Percentiles rank a stretch among this genome's conserved stretches.
phyloP scores from a whole-genome alignment of 1,284 basidiomycete species.

The Cryptococcus sp. region DNA sequence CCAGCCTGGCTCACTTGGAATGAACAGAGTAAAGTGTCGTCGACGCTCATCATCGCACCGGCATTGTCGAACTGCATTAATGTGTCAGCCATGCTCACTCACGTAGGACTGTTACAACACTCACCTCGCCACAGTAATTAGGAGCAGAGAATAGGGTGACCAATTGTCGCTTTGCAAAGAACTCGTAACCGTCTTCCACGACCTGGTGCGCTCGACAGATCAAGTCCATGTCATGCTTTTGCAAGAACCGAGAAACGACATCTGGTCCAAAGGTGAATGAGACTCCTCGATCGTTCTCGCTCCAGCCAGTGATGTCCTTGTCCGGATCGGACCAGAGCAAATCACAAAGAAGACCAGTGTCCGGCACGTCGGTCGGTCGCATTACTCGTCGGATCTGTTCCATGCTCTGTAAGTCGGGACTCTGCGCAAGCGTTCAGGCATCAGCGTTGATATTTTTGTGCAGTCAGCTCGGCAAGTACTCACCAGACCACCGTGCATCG shows the following conservation, averaged over 20 bases:
- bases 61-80: conserved; percentile 82
- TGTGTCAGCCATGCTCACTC: conserved; percentile 7
- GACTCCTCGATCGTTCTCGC: conserved; percentile 97
- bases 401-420: conserved; percentile 98
- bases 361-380: conserved; percentile 98
- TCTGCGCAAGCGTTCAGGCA: conserved; percentile 67
- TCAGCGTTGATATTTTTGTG: too few species aligned
- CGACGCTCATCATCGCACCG: conserved; percentile 99
- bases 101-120: conserved; percentile 6
- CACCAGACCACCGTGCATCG: conserved; percentile 55
- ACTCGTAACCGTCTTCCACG: conserved; percentile 98
- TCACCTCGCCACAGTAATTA: conserved; percentile 87
- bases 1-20: conserved; percentile 76
- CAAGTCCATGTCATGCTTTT: conserved; percentile 99
- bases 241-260: conserved; percentile 94
- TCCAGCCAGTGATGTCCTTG: conserved; percentile 99
- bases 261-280: conserved; percentile 88
- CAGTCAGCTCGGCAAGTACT: conserved; percentile 18
- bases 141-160: conserved; percentile 98
- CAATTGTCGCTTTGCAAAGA: conserved; percentile 95
- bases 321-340: conserved; percentile 99
- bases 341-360: conserved; percentile 95
- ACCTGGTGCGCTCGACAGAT: conserved; percentile 99
- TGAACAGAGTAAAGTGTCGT: conserved; percentile 94
- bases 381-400: conserved; percentile 99